These are phyloP conservation scores for Pezicula radicicola DNA, from an alignment of 2,329 filamentous ascomycete species.

Conservation along the genomic window DNA sequence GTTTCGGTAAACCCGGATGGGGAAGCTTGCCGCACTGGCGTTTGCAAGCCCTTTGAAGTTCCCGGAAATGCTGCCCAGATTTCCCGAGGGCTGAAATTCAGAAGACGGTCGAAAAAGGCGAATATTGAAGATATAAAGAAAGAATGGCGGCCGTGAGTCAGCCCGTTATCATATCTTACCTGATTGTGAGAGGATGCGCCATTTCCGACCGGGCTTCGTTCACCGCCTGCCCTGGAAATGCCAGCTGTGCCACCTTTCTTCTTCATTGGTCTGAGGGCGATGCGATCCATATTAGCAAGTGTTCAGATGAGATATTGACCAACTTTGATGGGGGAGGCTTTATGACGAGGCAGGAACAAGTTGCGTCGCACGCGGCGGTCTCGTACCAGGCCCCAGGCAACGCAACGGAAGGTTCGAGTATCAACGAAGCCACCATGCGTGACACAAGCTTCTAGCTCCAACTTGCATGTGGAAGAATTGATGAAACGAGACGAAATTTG, in stretches of 20 bases:
- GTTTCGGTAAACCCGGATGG: conserved; percentile 28
- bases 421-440: too few species aligned
- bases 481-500: conserved; percentile 11
- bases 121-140: conserved; percentile 1
- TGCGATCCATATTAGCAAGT: conserved; percentile 1
- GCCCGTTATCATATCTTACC: conserved; percentile 38
- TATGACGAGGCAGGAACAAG: conserved; percentile 3
- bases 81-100: not conserved
- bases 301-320: not conserved
- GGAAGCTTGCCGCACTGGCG: conserved; percentile 24
- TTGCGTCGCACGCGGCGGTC: too few species aligned
- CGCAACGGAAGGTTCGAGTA: conserved; percentile 9
- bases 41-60: conserved; percentile 8
- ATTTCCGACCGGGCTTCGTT: conserved; percentile 59
- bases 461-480: not conserved
- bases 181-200: conserved; percentile 36
- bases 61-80: not conserved
- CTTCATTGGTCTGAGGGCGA: conserved; percentile 63
- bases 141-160: not conserved
- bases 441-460: too few species aligned
- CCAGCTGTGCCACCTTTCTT: conserved; percentile 66
- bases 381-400: conserved; percentile 8
- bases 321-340: not conserved
- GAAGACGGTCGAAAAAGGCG: not conserved
- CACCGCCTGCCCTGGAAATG: conserved; percentile 62